These are phyloP conservation scores for Podospora bellae-mahoneyi DNA, from an alignment of 495 filamentous ascomycete species.

Conservation along the genomic window DNA sequence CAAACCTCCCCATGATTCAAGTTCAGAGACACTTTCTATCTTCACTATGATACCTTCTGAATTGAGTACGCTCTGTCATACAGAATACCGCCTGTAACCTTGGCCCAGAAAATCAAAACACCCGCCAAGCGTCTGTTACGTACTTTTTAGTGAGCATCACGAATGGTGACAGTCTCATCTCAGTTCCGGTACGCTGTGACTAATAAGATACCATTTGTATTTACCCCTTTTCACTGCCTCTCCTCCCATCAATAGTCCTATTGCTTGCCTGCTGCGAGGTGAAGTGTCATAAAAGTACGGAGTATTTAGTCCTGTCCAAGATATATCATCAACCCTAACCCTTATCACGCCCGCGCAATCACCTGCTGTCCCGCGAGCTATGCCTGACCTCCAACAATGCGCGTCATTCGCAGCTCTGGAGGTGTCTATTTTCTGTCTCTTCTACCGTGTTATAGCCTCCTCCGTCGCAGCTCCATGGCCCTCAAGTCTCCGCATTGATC, in stretches of 20 bases:
- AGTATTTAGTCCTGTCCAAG: too few species aligned
- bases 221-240: background rate
- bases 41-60: background rate
- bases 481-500: background rate
- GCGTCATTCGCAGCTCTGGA: slow-evolving; percentile 10
- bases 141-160: slow-evolving; percentile 3
- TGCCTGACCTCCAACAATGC: slow-evolving; percentile 12
- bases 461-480: background rate
- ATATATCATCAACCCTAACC: background rate
- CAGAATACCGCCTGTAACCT: background rate
- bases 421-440: background rate
- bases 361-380: background rate
- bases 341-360: background rate
- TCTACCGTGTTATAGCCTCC: background rate
- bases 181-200: background rate
- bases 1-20: background rate
- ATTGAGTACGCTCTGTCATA: background rate
- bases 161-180: background rate
- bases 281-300: background rate
- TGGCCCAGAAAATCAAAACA: background rate
- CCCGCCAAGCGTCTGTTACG: background rate
- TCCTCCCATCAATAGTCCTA: background rate
- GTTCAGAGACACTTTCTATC: background rate
- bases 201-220: background rate
- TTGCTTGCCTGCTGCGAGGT: background rate